A percentile compares a stretch with the other conserved stretches of the same genome.
Conservation (phyloP, 1,284 basidiomycete species). For the Puccinia horiana region DNA sequence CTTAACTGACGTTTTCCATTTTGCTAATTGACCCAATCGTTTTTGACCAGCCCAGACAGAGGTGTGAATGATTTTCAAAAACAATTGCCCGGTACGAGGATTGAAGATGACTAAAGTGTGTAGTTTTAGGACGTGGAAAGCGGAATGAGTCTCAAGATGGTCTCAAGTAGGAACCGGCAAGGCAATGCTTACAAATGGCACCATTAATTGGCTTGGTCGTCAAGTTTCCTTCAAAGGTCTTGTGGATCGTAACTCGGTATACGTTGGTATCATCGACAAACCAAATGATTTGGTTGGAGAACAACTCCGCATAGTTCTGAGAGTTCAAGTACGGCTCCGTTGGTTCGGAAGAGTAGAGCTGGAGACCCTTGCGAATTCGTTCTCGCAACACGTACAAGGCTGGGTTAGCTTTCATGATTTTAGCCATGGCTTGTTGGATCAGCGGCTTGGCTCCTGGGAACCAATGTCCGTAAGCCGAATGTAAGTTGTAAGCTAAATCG, state of each 20-base stretch:
- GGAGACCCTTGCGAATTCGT: slow-evolving; percentile 96
- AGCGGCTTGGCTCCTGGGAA: slow-evolving; percentile 98
- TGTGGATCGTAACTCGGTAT: slow-evolving; percentile 99
- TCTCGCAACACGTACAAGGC: slow-evolving; percentile 97
- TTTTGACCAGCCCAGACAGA: slow-evolving; percentile 99
- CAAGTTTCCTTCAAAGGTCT: slow-evolving; percentile 99
- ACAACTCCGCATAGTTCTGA: slow-evolving; percentile 91
- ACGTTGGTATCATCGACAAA: slow-evolving; percentile 99
- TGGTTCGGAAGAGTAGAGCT: slow-evolving; percentile 97
- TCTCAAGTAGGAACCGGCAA: not conserved
- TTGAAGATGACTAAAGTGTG: slow-evolving; percentile 83
- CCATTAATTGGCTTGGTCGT: slow-evolving; percentile 97
- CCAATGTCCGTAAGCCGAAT: slow-evolving; percentile 99
- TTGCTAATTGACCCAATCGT: slow-evolving; percentile 97
- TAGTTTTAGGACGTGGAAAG: not conserved
- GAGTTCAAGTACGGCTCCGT: slow-evolving; percentile 99
- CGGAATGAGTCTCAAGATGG: not conserved
- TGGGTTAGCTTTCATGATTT: slow-evolving; percentile 98
- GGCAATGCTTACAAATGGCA: slow-evolving; percentile 35
- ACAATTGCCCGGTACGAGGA: slow-evolving; percentile 94
- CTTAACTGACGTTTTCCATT: slow-evolving; percentile 83
- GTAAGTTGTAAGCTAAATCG: slow-evolving; percentile 95
- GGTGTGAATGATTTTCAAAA: slow-evolving; percentile 98
- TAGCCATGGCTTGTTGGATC: slow-evolving; percentile 98
- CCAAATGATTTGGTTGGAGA: slow-evolving; percentile 99